Base-by-base conservation (phyloP, 495 filamentous ascomycete genomes). In the Xylaria grammica region DNA sequence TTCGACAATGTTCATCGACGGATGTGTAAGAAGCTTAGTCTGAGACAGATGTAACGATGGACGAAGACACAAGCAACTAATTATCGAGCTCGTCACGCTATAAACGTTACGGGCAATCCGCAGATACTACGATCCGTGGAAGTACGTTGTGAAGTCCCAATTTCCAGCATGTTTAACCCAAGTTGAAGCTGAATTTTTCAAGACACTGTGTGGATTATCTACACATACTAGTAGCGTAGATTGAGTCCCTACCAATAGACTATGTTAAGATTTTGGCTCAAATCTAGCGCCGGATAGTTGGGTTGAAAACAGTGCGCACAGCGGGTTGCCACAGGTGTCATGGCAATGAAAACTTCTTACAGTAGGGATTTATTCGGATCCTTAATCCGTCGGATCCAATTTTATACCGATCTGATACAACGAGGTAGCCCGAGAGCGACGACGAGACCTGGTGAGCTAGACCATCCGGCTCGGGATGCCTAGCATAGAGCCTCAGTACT, bases 11-110 rank as follows among this genome's bases (percentile, higher is more conserved):
- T 13, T 30, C 3, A 48, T 27, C 27, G 40, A n/a, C 11, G 20
- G 51, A 20, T 48, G 27, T 44, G 59, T 62, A 62, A 34, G 49
- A 62, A 54, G 26, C 36, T 45, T 62, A 45, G 26, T 44, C n/a
- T 48, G 56, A 59, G 56, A 59, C 56, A 19, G 17, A 6, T 17
- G 29, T 42, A 24, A 59, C 17, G 24, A 48, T 48, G 10, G 54
- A 32, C 17, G 20, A 46, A 6, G 55, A 42, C 10, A 48, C 29
- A 24, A 48, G 40, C 40, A 42, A 15, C 6, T 42, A 42, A 3
- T 6, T 42, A 42, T 10, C 40, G 40, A 36, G 40, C 40, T 42
- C 15, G 40, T 15, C 40, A 42, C 40, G 3, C 40, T 42, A 17
- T 42, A 42, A 42, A 42, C 40, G 13, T 15, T 42, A 17, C 40